Base-by-base conservation (phyloP, 2,329 filamentous ascomycete genomes). In the Alternaria postmessia region DNA sequence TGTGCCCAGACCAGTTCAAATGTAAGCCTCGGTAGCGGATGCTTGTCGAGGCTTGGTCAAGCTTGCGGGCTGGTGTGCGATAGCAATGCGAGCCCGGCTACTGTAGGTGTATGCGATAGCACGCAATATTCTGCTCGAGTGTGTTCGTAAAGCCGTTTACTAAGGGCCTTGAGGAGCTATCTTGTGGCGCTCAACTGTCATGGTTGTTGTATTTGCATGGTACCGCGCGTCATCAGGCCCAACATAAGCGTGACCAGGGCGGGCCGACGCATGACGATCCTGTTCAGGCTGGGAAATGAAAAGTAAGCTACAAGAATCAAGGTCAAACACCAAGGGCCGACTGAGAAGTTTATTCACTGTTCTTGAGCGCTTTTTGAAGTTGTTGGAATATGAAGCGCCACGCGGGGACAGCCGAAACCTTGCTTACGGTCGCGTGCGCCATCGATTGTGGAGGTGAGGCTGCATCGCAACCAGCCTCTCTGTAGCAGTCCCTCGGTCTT, bases 11-110 rank as follows among this genome's bases (percentile, higher is more conserved):
- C 39, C 46, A 44, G 22, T 22, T 48, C 32, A 47, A 51, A 54
- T 57, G 42, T 59, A 64, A 64, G 63, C 59, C 61, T 64, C 55
- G 63, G 55, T 42, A 59, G 20, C 39, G 38, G 52, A 62, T 61
- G 65, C 65, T 67, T 67, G 61, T 66, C 42, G 30, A 66, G 58
- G 63, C 65, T 67, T 67, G 57, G 59, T 56, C 36, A 22, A 53
- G 56, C 59, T 54, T 36, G 39, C n/a, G 41, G 44, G 36, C 11
- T 32, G 22, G 30, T 5, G 22, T 26, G 18, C 18, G 20, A 43
- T 49, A 51, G 30, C 32, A 48, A 22, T 18, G 18, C 11, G 9
- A 22, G 18, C 18, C 18, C 46, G 30, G 46, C 5, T 32, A 48
- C 46, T 20, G 18, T 12, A 34, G 46, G 34, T 4, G 12, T 49